Evolutionary conservation across 805 yeast genomes (phyloP).

Genomic region (Monosporozyma siamensis): DNA sequence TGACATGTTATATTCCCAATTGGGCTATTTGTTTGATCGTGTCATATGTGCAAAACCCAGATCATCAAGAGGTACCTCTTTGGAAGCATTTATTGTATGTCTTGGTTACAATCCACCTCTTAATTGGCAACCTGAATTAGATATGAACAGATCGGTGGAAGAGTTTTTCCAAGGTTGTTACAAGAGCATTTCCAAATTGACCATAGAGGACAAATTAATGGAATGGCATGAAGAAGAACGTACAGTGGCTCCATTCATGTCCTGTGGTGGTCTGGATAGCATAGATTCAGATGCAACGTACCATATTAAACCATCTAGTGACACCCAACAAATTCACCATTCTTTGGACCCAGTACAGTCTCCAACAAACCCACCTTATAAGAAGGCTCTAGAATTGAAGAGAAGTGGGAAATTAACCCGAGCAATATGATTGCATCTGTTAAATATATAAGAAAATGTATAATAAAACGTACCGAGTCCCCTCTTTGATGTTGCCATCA

Average conservation of each 20-base stretch:
- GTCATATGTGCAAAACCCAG: conserved; percentile 96
- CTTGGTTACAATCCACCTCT: conserved; percentile 74
- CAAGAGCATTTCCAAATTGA: conserved; percentile 10
- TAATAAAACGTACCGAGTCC: not conserved
- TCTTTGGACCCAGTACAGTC: conserved; percentile 87
- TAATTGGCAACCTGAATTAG: conserved; percentile 70
- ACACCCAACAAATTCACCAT: not conserved
- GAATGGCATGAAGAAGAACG: conserved; percentile 52
- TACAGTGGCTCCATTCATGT: conserved; percentile 79
- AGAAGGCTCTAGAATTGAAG: conserved; percentile 80
- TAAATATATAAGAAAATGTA: not conserved
- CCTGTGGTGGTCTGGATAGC: conserved; percentile 86
- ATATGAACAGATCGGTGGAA: conserved; percentile 55
- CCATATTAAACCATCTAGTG: conserved; percentile 28
- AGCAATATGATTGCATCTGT: conserved; percentile 9
- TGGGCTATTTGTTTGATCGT: conserved; percentile 73
- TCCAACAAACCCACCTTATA: conserved; percentile 97
- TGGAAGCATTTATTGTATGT: conserved; percentile 92
- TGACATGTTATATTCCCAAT: conserved; percentile 85
- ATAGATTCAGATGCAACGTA: conserved; percentile 96
- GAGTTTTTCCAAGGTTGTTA: conserved; percentile 62
- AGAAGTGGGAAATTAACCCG: conserved; percentile 54
- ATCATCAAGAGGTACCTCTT: conserved; percentile 86
- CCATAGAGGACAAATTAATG: conserved; percentile 23
- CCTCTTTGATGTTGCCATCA: no score